Evolutionary conservation across 352 stramenopile species (phyloP).

Genomic region (Peronospora destructor): DNA sequence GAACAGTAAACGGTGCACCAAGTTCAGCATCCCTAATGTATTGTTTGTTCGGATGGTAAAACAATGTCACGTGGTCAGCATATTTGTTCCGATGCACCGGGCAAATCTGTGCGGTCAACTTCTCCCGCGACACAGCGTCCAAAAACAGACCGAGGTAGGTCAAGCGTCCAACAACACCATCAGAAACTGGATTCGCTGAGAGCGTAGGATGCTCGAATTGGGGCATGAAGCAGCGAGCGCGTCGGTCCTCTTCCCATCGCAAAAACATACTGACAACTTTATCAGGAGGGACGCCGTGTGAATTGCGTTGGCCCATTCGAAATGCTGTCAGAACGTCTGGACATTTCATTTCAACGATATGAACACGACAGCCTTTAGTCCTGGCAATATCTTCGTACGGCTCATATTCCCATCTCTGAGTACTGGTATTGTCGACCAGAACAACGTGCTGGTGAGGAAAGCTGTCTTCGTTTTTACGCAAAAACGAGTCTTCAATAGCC

Average conservation of each 20-base stretch:
- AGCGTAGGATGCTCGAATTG: conserved; percentile 43
- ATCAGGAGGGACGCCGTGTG: conserved; percentile 46
- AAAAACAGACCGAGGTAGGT: conserved; percentile 58
- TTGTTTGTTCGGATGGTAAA: conserved; percentile 46
- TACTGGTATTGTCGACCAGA: conserved; percentile 73
- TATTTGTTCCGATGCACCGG: conserved; percentile 32
- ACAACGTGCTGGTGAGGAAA: conserved; percentile 28
- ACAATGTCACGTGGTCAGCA: conserved; percentile 64
- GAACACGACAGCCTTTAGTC: conserved; percentile 19
- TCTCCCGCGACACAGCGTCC: conserved; percentile 20
- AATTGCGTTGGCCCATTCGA: conserved; percentile 57
- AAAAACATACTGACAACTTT: conserved; percentile 71
- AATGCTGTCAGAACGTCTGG: conserved; percentile 36
- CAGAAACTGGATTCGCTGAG: conserved; percentile 42
- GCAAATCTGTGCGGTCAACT: conserved; percentile 30
- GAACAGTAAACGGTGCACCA: conserved; percentile 31
- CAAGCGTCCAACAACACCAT: conserved; percentile 31
- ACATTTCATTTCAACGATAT: conserved; percentile 56
- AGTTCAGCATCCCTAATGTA: conserved; percentile 45
- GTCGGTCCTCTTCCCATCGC: conserved; percentile 47
- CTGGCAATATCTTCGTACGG: conserved; percentile 38
- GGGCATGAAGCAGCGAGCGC: conserved; percentile 32
- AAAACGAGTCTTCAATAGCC: conserved; percentile 18
- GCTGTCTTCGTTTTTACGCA: conserved; percentile 1
- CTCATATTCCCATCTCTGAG: conserved; percentile 62